Evolutionary conservation across 2,329 filamentous ascomycete species (phyloP), one percentile per base, ranked within the genome.

Genomic region (Dothiorella sarmentorum): DNA sequence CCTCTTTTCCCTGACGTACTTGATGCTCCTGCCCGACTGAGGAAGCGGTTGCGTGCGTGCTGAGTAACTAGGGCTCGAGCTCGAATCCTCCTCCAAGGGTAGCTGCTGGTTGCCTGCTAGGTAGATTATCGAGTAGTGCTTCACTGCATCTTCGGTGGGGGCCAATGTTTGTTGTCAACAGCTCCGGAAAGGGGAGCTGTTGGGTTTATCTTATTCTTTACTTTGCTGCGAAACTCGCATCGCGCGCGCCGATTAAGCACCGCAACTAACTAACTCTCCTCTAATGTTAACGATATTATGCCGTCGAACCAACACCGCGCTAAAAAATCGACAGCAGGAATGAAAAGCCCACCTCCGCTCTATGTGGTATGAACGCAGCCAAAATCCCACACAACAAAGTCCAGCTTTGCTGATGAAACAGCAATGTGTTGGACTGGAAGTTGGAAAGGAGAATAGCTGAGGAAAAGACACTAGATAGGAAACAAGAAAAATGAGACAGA

Each of bases 321-420:
- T 53, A 31, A 38, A 38, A 38, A 38, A 53, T 40, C 40, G 49
- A 53, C 49, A 40, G 13, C 37, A 22, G 24, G 33, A 20, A 53
- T 10, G 17, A 29, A 38, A 53, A 38, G 22, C 22, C n/a, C 24
- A 29, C 33, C 10, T 20, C 49, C 17, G 37, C 49, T 53, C 49
- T 53, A 42, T 9, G 49, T 53, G 49, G 49, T 22, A 53, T 27
- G 33, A 40, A 53, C 24, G 49, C 35, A 53, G 24, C n/a, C 26
- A 24, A 53, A 40, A 38, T 24, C 49, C 31, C 9, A 10, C 24
- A 26, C 43, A 29, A 24, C 49, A 53, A 53, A 40, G 49, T 11
- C 49, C 49, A 53, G 49, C 49, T 53, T 26, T 29, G 49, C 49
- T n/a, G n/a, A 40, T 40, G 3, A 22, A 29, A 29, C n/a, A 53